These are phyloP conservation scores for Epichloe hybrida DNA, from an alignment of 2,329 filamentous ascomycete species.

Conservation along the genomic window DNA sequence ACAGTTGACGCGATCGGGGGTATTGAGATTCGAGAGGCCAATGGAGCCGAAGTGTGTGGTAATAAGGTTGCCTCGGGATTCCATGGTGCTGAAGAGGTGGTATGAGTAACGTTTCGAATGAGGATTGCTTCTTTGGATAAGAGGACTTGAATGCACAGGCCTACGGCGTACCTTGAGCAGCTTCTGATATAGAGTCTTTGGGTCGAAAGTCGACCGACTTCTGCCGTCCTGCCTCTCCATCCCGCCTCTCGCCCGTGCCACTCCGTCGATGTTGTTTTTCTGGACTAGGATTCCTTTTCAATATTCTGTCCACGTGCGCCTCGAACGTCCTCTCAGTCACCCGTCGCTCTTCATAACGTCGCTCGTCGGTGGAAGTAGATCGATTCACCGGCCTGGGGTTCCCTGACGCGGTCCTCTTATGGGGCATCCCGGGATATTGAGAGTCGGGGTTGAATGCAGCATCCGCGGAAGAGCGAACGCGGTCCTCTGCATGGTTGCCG, in stretches of 20 bases:
- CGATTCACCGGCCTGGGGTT: conserved; percentile 37
- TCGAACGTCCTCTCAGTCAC: conserved; percentile 41
- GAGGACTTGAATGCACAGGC: not conserved
- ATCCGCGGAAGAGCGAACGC: conserved; percentile 23
- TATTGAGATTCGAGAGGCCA: conserved; percentile 50
- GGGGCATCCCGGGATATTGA: conserved; percentile 27
- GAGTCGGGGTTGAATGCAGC: conserved; percentile 16
- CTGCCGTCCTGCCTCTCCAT: conserved; percentile 25
- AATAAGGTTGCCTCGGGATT: conserved; percentile 66
- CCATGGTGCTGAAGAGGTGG: conserved; percentile 42
- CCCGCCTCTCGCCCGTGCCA: conserved; percentile 23
- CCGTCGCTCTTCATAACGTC: conserved; percentile 37
- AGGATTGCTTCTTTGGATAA: not conserved
- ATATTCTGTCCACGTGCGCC: conserved; percentile 49
- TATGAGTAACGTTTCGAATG: not conserved
- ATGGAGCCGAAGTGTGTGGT: conserved; percentile 52
- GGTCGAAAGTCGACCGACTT: conserved; percentile 31
- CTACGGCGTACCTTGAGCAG: conserved; percentile 31
- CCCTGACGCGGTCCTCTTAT: conserved; percentile 45
- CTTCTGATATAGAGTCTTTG: conserved; percentile 33
- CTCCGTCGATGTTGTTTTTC: conserved; percentile 35
- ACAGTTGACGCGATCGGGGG: conserved; percentile 67
- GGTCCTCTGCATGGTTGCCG: conserved; percentile 26
- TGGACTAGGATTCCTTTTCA: conserved; percentile 46
- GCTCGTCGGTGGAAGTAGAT: conserved; percentile 24